Evolutionary conservation across 495 filamentous ascomycete species (phyloP).

Genomic region (Hyaloscypha hepaticicola): DNA sequence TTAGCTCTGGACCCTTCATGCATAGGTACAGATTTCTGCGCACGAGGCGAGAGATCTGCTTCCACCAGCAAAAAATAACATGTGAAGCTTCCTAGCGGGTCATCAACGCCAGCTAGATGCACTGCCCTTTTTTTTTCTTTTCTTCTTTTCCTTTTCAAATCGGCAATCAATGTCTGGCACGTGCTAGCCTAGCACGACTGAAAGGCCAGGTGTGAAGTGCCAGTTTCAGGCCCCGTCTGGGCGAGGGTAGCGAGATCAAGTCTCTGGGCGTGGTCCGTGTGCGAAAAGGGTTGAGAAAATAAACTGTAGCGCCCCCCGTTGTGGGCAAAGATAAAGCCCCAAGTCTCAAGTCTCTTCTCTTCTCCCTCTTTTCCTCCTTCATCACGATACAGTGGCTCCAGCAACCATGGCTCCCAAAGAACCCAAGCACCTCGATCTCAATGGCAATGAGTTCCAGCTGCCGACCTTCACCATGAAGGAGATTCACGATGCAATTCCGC

Average conservation of each 20-base stretch:
- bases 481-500: slow-evolving; percentile 66
- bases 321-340: neutral
- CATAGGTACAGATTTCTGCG: too few species aligned
- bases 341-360: neutral
- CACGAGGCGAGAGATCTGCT: neutral
- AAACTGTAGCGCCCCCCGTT: neutral
- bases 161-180: neutral
- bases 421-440: slow-evolving; percentile 41
- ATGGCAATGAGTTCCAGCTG: slow-evolving; percentile 56
- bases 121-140: neutral
- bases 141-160: too few species aligned
- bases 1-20: slow-evolving; percentile 6
- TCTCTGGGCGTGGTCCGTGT: slow-evolving; percentile 10
- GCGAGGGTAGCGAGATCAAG: neutral
- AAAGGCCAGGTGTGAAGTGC: neutral
- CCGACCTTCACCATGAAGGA: slow-evolving; percentile 64
- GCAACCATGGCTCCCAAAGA: slow-evolving; percentile 11
- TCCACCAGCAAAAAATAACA: neutral
- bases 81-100: neutral
- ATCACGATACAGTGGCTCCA: neutral
- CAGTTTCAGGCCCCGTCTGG: neutral
- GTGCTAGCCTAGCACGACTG: neutral
- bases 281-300: slow-evolving; percentile 2
- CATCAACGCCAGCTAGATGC: neutral
- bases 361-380: neutral